These are phyloP conservation scores for Ambrosia artemisiifolia DNA, from an alignment of 129 eudicot genomes.

Conservation along the genomic window DNA sequence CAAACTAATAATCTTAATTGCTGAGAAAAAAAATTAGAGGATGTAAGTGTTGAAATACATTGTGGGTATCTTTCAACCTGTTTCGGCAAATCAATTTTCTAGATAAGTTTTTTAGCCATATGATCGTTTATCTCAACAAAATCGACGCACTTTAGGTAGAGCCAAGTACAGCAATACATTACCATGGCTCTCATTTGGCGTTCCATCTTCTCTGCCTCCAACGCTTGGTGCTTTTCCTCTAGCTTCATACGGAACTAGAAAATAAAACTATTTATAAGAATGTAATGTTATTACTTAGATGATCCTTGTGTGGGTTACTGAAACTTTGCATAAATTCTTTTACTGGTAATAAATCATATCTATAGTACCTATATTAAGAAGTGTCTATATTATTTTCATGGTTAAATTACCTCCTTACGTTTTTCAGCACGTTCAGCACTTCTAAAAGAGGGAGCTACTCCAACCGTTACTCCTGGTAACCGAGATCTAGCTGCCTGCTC, in stretches of 20 bases:
- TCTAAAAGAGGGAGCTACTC: conserved; percentile 71
- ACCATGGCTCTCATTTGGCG: conserved; percentile 72
- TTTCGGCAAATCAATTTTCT: neutral
- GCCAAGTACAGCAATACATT: conserved; percentile 11
- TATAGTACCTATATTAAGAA: neutral
- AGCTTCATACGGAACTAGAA: conserved; percentile 63
- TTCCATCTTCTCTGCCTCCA: conserved; percentile 81
- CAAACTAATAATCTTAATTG: neutral
- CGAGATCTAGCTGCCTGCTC: conserved; percentile 36
- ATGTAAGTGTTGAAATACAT: too few species aligned
- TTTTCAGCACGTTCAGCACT: conserved; percentile 56
- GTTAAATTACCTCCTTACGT: conserved; percentile 72
- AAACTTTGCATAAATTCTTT: neutral
- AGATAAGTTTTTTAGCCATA: neutral
- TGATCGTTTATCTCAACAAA: neutral
- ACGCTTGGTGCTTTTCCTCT: conserved; percentile 71
- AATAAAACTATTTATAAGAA: neutral
- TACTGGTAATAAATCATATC: neutral
- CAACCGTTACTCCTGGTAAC: conserved; percentile 50
- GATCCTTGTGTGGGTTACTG: neutral
- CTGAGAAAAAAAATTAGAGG: too few species aligned
- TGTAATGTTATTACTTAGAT: neutral
- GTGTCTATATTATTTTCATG: neutral
- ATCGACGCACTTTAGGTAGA: neutral
- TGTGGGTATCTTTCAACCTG: neutral